These are phyloP conservation scores for Lignosus rhinocerotis DNA, from an alignment of 1,284 basidiomycete genomes.

Conservation along the genomic window DNA sequence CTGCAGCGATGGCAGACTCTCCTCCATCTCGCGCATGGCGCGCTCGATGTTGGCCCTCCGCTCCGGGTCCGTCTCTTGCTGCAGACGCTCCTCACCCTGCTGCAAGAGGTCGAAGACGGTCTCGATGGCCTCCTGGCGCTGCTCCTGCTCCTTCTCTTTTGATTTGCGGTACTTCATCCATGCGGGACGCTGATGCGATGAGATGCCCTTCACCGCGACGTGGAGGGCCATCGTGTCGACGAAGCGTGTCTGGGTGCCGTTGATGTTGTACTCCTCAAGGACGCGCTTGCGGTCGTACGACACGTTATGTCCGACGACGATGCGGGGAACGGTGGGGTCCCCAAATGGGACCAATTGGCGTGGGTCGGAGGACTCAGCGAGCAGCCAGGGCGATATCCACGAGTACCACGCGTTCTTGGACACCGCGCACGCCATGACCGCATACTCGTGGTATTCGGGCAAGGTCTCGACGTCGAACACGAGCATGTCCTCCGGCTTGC, in stretches of 20 bases:
- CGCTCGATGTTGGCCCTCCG: conserved; percentile 34
- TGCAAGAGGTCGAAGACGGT: conserved; percentile 51
- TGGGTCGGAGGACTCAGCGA: conserved; percentile 63
- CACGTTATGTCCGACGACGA: conserved; percentile 94
- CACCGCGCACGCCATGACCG: conserved; percentile 90
- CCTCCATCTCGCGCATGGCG: conserved; percentile 37
- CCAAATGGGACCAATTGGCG: conserved; percentile 82
- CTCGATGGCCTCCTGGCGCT: conserved; percentile 59
- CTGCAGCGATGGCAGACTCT: conserved; percentile 41
- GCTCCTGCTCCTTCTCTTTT: conserved; percentile 52
- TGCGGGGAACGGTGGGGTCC: conserved; percentile 47
- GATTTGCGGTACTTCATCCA: conserved; percentile 86
- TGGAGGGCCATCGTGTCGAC: conserved; percentile 96
- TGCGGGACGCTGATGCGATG: conserved; percentile 90
- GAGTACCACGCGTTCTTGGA: conserved; percentile 89
- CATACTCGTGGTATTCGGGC: conserved; percentile 78
- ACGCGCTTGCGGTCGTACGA: conserved; percentile 91
- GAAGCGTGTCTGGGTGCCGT: conserved; percentile 76
- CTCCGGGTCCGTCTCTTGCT: conserved; percentile 35
- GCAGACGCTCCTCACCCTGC: conserved; percentile 48
- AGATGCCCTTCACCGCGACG: conserved; percentile 93
- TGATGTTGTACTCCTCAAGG: conserved; percentile 81
- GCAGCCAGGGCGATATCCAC: conserved; percentile 95
- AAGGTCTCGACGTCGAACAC: conserved; percentile 96
- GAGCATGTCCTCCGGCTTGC: conserved; percentile 70